phyloP scores from a whole-genome alignment of 2,329 filamentous ascomycete genomes.

The Colletotrichum cuscutae region DNA sequence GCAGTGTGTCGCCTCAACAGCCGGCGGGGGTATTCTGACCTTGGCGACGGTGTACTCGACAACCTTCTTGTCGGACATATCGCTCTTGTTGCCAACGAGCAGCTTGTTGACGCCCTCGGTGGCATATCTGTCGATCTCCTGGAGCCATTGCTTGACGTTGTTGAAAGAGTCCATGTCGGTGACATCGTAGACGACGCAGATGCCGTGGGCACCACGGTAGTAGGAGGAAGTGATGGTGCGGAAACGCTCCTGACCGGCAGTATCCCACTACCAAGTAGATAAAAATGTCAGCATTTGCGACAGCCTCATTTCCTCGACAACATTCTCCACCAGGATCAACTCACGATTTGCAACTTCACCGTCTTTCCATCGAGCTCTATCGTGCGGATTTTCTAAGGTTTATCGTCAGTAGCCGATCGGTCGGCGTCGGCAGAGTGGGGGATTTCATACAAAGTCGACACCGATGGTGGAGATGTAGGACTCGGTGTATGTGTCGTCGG shows the following conservation, averaged over 20 bases:
- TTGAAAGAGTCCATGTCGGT: slow-evolving; percentile 99
- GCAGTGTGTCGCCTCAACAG: slow-evolving; percentile 4
- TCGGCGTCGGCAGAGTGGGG: not conserved
- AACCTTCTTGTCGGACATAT: slow-evolving; percentile 99
- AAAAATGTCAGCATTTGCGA: slow-evolving; percentile 42
- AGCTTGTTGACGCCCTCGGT: slow-evolving; percentile 99
- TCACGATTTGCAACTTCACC: slow-evolving; percentile 98
- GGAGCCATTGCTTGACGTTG: slow-evolving; percentile 99
- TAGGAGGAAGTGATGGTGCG: slow-evolving; percentile 99
- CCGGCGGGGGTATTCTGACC: slow-evolving; percentile 65
- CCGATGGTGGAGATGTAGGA: slow-evolving; percentile 99
- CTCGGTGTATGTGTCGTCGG: slow-evolving; percentile 99
- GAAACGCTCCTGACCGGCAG: slow-evolving; percentile 98
- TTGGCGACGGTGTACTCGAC: slow-evolving; percentile 99
- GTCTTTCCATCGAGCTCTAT: slow-evolving; percentile 99
- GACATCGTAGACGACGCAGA: slow-evolving; percentile 99
- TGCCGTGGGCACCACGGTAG: slow-evolving; percentile 98
- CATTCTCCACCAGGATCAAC: slow-evolving; percentile 46
- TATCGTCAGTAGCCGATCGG: slow-evolving; percentile 27
- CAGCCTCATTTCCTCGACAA: not conserved
- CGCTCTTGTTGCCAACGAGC: slow-evolving; percentile 99
- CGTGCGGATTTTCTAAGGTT: slow-evolving; percentile 93
- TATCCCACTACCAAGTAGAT: slow-evolving; percentile 82
- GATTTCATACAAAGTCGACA: slow-evolving; percentile 87
- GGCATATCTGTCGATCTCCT: slow-evolving; percentile 99